Conservation (phyloP, 2,329 filamentous ascomycete species). For the Neonectria neomacrospora region DNA sequence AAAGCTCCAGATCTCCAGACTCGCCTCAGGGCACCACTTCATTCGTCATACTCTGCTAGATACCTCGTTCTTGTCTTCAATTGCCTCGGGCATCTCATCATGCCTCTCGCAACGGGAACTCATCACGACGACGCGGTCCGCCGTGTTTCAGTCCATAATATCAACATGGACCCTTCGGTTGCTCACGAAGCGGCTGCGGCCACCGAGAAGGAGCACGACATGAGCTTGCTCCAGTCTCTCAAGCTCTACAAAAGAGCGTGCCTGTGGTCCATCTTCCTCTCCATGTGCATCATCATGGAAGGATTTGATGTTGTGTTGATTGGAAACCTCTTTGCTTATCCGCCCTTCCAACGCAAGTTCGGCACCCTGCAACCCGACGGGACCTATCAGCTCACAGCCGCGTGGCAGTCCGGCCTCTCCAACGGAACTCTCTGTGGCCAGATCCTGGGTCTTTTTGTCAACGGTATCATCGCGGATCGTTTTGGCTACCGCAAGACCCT, state of each 20-base stretch:
- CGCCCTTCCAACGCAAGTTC: constrained; percentile 53
- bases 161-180: constrained; percentile 31
- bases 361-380: constrained; percentile 51
- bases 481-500: constrained; percentile 61
- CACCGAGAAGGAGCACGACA: constrained; percentile 49
- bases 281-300: constrained; percentile 54
- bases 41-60: neutral
- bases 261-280: constrained; percentile 52
- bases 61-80: neutral
- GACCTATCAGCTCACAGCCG: constrained; percentile 58
- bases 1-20: constrained; percentile 2
- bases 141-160: constrained; percentile 19
- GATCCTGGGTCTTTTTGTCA: constrained; percentile 62
- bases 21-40: neutral
- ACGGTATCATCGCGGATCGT: constrained; percentile 59
- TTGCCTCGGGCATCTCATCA: constrained; percentile 15
- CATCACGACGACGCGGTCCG: constrained; percentile 24
- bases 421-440: constrained; percentile 61
- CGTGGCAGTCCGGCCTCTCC: constrained; percentile 64
- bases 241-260: constrained; percentile 54
- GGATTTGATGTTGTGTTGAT: constrained; percentile 56
- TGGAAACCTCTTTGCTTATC: constrained; percentile 55
- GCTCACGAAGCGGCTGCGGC: constrained; percentile 43
- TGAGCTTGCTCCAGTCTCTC: constrained; percentile 50
- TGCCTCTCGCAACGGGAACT: constrained; percentile 23